Evolutionary conservation across 169 alveolate species (phyloP).

Genomic region (Hepatocystis sp.): DNA sequence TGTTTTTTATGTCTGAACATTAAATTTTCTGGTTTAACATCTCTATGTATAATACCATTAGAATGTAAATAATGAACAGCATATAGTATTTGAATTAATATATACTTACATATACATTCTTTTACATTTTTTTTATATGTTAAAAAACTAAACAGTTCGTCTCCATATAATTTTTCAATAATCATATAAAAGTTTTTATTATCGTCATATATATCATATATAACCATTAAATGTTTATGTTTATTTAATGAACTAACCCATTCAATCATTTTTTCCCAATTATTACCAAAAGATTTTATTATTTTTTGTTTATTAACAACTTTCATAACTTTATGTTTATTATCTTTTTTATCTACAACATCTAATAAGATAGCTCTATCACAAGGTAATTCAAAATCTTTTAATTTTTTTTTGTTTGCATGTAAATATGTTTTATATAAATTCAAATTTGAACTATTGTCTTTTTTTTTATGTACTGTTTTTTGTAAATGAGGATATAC

Average conservation of each 20-base stretch:
- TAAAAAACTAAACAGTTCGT: constrained; percentile 91
- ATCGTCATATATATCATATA: constrained; percentile 91
- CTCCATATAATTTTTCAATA: constrained; percentile 91
- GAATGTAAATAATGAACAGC: constrained; percentile 90
- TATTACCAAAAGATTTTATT: constrained; percentile 79
- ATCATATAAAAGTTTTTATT: constrained; percentile 87
- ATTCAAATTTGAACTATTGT: no score
- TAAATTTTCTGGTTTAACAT: constrained; percentile 89
- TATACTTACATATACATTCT: constrained; percentile 91
- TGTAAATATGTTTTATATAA: constrained; percentile 16
- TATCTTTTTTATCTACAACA: constrained; percentile 81
- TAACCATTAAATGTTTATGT: constrained; percentile 87
- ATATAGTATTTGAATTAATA: constrained; percentile 88
- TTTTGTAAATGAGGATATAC: no score
- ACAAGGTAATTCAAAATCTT: constrained; percentile 50
- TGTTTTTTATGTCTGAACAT: constrained; percentile 86
- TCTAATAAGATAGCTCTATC: constrained; percentile 82
- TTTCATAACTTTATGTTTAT: constrained; percentile 82
- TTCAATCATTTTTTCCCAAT: constrained; percentile 90
- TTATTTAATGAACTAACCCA: constrained; percentile 85
- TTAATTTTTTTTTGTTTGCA: constrained; percentile 9
- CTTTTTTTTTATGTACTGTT: no score
- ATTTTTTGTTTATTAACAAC: constrained; percentile 82
- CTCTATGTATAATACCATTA: constrained; percentile 86
- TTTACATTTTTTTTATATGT: constrained; percentile 90